A percentile compares a stretch with the other conserved stretches of the same genome.
Evolutionary conservation across 257 asterid species (phyloP).

Genomic region (Salvia splendens): DNA sequence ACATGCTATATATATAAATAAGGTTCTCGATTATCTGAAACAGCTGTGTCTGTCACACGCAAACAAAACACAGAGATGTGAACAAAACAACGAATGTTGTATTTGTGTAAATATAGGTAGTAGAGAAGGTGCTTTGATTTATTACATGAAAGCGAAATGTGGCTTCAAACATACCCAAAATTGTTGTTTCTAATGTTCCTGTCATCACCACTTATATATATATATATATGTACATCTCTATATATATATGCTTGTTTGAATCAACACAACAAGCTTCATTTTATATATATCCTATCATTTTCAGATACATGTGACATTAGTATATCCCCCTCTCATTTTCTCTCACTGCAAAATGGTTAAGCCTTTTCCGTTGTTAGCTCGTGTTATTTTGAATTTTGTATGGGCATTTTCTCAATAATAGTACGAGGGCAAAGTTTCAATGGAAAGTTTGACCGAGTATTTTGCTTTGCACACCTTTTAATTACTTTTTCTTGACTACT

Average conservation of each 20-base stretch:
- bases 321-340: not conserved
- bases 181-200: slow-evolving; percentile 59
- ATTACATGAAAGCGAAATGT: slow-evolving; percentile 61
- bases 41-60: slow-evolving; percentile 37
- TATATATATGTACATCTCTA: no score
- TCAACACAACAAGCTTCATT: slow-evolving; percentile 3
- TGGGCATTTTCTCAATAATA: slow-evolving; percentile 36
- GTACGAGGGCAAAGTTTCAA: slow-evolving; percentile 35
- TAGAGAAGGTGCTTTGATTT: slow-evolving; percentile 24
- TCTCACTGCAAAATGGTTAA: not conserved
- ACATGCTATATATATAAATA: not conserved
- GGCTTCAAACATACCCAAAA: slow-evolving; percentile 50
- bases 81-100: slow-evolving; percentile 41
- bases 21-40: slow-evolving; percentile 44
- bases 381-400: not conserved
- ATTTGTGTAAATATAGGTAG: not conserved
- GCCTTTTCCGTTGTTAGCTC: not conserved
- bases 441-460: slow-evolving; percentile 46
- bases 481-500: slow-evolving; percentile 29
- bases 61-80: slow-evolving; percentile 47
- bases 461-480: slow-evolving; percentile 33
- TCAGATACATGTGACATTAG: not conserved
- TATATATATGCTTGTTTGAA: slow-evolving; percentile 32
- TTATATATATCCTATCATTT: not conserved
- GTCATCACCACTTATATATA: slow-evolving; percentile 47